Evolutionary conservation across 441 rosid genomes (phyloP).

Genomic region (Adansonia grandidieri): DNA sequence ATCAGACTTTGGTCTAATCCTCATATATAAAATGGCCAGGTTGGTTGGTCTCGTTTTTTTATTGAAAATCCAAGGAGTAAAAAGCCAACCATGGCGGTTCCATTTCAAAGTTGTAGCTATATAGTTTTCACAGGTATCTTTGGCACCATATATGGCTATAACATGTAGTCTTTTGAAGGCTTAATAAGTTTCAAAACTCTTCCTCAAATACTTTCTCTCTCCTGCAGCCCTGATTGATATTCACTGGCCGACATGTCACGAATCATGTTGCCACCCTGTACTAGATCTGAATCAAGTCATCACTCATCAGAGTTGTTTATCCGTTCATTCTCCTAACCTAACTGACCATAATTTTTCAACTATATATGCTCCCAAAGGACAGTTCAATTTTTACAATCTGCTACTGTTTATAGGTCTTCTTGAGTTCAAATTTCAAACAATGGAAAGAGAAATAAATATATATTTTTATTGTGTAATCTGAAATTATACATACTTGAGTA

Average conservation of each 20-base stretch:
- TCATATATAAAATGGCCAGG: background rate
- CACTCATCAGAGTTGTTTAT: background rate
- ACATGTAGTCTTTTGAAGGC: background rate
- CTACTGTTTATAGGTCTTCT: no score
- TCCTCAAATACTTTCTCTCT: background rate
- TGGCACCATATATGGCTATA: constrained; percentile 8
- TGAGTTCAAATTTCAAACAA: no score
- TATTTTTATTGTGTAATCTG: no score
- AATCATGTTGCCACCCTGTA: background rate
- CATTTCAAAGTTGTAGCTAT: background rate
- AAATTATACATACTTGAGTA: no score
- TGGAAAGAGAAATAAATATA: no score
- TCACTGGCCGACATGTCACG: constrained; percentile 24
- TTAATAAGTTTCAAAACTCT: background rate
- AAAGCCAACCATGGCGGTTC: background rate
- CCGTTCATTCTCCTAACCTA: constrained; percentile 4
- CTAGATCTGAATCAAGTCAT: background rate
- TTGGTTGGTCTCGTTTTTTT: background rate
- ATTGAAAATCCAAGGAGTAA: background rate
- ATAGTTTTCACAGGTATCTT: constrained; percentile 14
- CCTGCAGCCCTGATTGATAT: background rate
- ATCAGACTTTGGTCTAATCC: background rate
- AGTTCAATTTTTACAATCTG: no score
- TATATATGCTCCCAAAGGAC: background rate
- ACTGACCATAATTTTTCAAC: background rate